phyloP scores from a whole-genome alignment of 306 rosid species.

The Carpinus fangiana region DNA sequence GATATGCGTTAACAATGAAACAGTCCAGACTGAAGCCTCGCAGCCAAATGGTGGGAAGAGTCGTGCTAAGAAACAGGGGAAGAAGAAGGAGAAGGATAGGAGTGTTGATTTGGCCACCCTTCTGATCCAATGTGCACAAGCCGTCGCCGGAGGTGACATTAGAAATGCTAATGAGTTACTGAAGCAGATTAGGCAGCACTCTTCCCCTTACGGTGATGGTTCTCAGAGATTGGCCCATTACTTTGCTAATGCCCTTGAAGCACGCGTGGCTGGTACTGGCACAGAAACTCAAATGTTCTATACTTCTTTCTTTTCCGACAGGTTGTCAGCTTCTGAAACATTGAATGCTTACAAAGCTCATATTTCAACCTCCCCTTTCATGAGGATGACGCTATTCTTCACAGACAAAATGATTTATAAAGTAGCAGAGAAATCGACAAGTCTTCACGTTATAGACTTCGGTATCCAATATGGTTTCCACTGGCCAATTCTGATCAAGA shows the following conservation, averaged over 20 bases:
- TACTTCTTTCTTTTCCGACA: not conserved
- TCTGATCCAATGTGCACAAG: conserved; percentile 60
- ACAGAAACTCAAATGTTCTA: conserved; percentile 16
- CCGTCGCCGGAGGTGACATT: conserved; percentile 49
- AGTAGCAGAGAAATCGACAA: no score
- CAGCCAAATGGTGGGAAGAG: no score
- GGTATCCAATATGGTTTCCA: no score
- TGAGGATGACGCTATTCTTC: conserved; percentile 40
- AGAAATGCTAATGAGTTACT: conserved; percentile 61
- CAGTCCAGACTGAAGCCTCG: conserved; percentile 9
- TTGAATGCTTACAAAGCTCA: conserved; percentile 19
- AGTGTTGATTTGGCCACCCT: conserved; percentile 50
- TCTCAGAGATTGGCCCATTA: conserved; percentile 25
- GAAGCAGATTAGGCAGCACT: conserved; percentile 64
- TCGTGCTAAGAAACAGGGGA: conserved; percentile 32
- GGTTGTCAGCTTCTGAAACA: conserved; percentile 43
- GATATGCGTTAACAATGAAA: not conserved
- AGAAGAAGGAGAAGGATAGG: conserved; percentile 32
- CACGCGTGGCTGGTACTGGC: not conserved
- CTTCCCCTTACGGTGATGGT: conserved; percentile 54
- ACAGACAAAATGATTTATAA: conserved; percentile 1
- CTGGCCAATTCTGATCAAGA: no score
- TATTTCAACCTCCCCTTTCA: conserved; percentile 50
- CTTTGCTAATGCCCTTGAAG: conserved; percentile 45
- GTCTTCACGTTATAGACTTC: no score